These are phyloP conservation scores for Pyronema domesticum DNA, from an alignment of 495 filamentous ascomycete genomes.

Conservation along the genomic window DNA sequence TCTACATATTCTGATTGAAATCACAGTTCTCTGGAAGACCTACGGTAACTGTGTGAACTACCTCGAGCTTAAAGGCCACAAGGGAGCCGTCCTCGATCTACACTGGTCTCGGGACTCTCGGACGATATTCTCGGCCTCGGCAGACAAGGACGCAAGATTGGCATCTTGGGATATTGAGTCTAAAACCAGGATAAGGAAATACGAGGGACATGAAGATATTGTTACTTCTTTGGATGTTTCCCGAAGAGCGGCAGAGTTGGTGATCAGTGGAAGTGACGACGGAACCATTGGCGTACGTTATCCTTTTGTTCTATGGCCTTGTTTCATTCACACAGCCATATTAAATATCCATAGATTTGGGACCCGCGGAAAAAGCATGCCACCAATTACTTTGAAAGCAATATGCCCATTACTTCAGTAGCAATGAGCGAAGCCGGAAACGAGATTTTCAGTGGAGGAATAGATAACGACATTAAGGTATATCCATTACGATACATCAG, in stretches of 20 bases:
- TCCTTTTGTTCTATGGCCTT: not conserved
- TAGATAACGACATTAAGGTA: constrained; percentile 92
- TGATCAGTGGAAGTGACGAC: constrained; percentile 82
- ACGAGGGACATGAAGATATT: constrained; percentile 84
- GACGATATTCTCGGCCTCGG: constrained; percentile 81
- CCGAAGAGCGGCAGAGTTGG: constrained; percentile 70
- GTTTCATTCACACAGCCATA: not conserved
- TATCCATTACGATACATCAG: not conserved
- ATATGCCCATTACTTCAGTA: constrained; percentile 83
- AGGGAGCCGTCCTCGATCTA: constrained; percentile 75
- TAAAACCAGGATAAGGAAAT: constrained; percentile 69
- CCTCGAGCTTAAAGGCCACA: constrained; percentile 68
- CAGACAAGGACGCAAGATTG: constrained; percentile 57
- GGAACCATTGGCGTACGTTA: constrained; percentile 55
- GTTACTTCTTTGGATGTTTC: constrained; percentile 79
- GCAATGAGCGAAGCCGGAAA: constrained; percentile 83
- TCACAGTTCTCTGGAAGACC: constrained; percentile 74
- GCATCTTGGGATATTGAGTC: constrained; percentile 91
- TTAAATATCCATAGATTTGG: constrained; percentile 44
- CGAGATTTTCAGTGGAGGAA: constrained; percentile 86
- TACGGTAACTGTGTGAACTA: constrained; percentile 89
- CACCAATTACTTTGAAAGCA: constrained; percentile 71
- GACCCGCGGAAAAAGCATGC: constrained; percentile 85
- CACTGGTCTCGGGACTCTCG: constrained; percentile 92
- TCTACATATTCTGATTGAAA: not conserved